Conservation (phyloP, 768 basidiomycete species). For the Pleurotus pulmonarius region DNA sequence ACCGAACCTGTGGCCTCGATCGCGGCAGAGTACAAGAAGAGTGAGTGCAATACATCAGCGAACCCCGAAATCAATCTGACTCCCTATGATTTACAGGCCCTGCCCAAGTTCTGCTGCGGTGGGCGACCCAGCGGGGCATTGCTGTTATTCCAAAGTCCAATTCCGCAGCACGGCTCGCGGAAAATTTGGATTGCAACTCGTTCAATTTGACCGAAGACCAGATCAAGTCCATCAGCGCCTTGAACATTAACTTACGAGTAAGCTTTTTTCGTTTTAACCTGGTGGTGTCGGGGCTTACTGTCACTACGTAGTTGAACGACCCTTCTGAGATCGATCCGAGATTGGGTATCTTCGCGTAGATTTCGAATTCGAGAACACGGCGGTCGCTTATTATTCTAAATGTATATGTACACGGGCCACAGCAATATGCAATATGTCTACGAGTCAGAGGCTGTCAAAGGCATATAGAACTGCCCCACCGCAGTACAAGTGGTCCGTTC, state of each 20-base stretch:
- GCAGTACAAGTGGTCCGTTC: not conserved
- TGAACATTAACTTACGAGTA: slow-evolving; percentile 62
- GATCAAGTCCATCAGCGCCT: slow-evolving; percentile 37
- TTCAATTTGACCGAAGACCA: slow-evolving; percentile 50
- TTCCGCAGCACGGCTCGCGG: slow-evolving; percentile 33
- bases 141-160: slow-evolving; percentile 53
- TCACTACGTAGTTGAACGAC: slow-evolving; percentile 54
- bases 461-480: no score
- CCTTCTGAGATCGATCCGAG: slow-evolving; percentile 64
- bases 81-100: slow-evolving; percentile 24
- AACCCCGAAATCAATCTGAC: no score
- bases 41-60: slow-evolving; percentile 27
- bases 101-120: slow-evolving; percentile 69
- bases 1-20: slow-evolving; percentile 41
- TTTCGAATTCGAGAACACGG: slow-evolving; percentile 9
- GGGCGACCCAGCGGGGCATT: slow-evolving; percentile 52
- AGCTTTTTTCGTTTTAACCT: slow-evolving; percentile 16
- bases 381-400: no score
- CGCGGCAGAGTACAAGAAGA: slow-evolving; percentile 49
- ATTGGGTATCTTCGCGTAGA: slow-evolving; percentile 67
- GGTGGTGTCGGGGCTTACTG: slow-evolving; percentile 9
- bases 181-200: slow-evolving; percentile 44
- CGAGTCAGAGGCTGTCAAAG: no score
- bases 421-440: no score
- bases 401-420: no score